Conservation (phyloP, 2,329 filamentous ascomycete genomes). For the Sporothrix protearum region DNA sequence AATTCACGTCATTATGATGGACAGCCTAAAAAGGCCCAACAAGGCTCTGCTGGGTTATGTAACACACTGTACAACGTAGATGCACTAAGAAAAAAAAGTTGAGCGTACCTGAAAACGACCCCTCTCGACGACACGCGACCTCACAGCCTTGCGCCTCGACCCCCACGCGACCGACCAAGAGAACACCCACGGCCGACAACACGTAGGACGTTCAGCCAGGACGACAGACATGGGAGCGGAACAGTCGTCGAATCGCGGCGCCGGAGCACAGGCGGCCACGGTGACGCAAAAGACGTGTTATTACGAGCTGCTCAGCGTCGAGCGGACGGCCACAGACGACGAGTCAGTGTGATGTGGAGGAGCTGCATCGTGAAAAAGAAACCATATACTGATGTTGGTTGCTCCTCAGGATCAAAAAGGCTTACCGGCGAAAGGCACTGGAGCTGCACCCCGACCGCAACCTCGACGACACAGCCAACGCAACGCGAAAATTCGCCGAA, state of each 20-base stretch:
- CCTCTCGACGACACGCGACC: slow-evolving; percentile 8
- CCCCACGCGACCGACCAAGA: background rate
- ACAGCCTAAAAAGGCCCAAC: background rate
- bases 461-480: slow-evolving; percentile 73
- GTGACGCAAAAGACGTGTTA: slow-evolving; percentile 64
- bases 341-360: slow-evolving; percentile 52
- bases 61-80: background rate
- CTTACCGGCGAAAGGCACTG: slow-evolving; percentile 84
- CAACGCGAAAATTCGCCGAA: slow-evolving; percentile 84
- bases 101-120: background rate
- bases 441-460: slow-evolving; percentile 96
- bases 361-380: background rate
- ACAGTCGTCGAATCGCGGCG: slow-evolving; percentile 46
- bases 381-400: background rate
- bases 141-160: background rate
- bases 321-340: slow-evolving; percentile 70
- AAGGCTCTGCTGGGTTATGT: background rate
- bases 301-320: slow-evolving; percentile 77
- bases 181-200: background rate
- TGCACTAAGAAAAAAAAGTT: slow-evolving; percentile 11
- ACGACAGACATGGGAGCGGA: slow-evolving; percentile 59
- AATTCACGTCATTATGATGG: background rate
- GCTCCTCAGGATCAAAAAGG: slow-evolving; percentile 73
- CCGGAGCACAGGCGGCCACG: slow-evolving; percentile 30
- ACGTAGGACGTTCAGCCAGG: background rate